phyloP scores from a whole-genome alignment of 805 yeast species.

The Tetrapisispora phaffii region DNA sequence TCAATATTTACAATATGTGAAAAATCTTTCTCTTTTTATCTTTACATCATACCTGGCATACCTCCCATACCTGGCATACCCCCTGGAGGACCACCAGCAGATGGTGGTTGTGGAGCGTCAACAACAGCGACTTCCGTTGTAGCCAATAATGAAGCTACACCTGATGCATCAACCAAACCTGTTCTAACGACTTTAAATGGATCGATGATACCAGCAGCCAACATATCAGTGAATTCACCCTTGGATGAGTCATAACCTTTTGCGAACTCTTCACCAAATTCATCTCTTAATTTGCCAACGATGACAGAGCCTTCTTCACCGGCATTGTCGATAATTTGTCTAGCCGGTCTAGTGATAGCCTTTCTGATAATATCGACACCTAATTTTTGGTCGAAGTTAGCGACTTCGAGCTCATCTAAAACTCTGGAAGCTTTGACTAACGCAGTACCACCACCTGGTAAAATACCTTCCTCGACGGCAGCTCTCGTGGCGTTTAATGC shows the following conservation, averaged over 20 bases:
- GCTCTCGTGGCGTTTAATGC: slow-evolving; percentile 98
- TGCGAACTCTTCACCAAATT: slow-evolving; percentile 62
- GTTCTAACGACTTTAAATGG: slow-evolving; percentile 97
- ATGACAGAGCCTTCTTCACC: slow-evolving; percentile 97
- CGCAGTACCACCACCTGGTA: slow-evolving; percentile 99
- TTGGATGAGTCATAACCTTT: slow-evolving; percentile 86
- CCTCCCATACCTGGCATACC: slow-evolving; percentile 54
- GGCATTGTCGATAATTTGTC: slow-evolving; percentile 90
- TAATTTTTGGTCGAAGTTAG: slow-evolving; percentile 90
- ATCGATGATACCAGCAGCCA: slow-evolving; percentile 93
- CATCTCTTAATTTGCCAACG: slow-evolving; percentile 68
- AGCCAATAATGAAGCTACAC: slow-evolving; percentile 94
- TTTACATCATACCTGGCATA: slow-evolving; percentile 31
- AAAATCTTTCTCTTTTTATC: neutral
- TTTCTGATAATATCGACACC: slow-evolving; percentile 90
- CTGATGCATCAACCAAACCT: slow-evolving; percentile 91
- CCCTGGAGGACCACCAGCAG: slow-evolving; percentile 41
- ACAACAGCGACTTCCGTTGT: slow-evolving; percentile 98
- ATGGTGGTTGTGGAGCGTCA: slow-evolving; percentile 80
- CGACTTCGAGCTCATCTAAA: slow-evolving; percentile 60
- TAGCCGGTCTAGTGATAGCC: slow-evolving; percentile 92
- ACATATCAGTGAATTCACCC: slow-evolving; percentile 92
- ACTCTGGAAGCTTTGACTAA: slow-evolving; percentile 80
- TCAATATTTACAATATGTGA: neutral
- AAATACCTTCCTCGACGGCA: slow-evolving; percentile 95